Conservation (phyloP, 2,329 filamentous ascomycete species). For the Cercospora beticola region DNA sequence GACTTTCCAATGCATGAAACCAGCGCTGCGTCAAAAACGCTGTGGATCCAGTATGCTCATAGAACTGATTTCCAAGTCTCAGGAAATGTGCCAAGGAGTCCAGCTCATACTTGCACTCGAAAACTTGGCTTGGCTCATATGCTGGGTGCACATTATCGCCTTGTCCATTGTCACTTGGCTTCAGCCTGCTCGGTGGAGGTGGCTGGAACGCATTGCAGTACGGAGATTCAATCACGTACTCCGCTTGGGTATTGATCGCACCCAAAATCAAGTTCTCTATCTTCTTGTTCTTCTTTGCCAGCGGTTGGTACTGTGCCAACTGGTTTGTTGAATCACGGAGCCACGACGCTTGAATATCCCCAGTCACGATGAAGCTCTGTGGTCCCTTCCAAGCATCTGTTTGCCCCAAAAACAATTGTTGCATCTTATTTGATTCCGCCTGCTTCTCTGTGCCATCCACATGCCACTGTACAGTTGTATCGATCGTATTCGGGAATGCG, state of each 20-base stretch:
- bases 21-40: constrained; percentile 78
- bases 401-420: constrained; percentile 30
- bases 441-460: constrained; percentile 58
- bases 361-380: constrained; percentile 92
- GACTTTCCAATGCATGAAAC: constrained; percentile 71
- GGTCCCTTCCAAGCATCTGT: constrained; percentile 67
- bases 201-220: constrained; percentile 99
- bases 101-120: constrained; percentile 98
- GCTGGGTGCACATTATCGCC: constrained; percentile 79
- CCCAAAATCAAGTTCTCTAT: constrained; percentile 81
- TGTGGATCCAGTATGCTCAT: constrained; percentile 72
- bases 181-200: constrained; percentile 75
- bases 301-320: constrained; percentile 79
- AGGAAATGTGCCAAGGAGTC: constrained; percentile 94
- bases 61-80: constrained; percentile 79
- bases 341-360: constrained; percentile 85
- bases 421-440: constrained; percentile 41
- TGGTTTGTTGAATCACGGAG: constrained; percentile 92
- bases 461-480: constrained; percentile 88
- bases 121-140: constrained; percentile 82
- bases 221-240: constrained; percentile 89
- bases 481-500: constrained; percentile 70
- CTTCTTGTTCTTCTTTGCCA: constrained; percentile 76
- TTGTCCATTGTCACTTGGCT: constrained; percentile 73
- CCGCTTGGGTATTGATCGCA: constrained; percentile 92